Base-by-base conservation (phyloP, 73 alveolate species). In the Effrenium voratum region DNA sequence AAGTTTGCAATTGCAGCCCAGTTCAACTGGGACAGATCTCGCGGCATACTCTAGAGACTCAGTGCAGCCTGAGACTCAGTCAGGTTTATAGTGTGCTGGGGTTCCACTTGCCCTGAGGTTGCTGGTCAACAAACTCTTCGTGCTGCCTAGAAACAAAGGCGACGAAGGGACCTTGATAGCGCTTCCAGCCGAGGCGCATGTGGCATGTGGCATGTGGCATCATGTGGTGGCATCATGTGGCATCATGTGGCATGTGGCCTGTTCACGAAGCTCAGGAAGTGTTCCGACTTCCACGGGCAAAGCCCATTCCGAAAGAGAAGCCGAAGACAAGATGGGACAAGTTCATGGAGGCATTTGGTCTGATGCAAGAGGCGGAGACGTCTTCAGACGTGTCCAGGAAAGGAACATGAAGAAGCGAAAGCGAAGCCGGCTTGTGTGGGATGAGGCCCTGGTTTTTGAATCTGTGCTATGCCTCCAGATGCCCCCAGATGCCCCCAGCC, bases 151-250 rank as follows among this genome's bases (percentile, higher is more conserved):
- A n/a, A 60, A 30, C 50, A 60, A 87, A 43, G 95, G 95, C 26
- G 95, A 87, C 12, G 95, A 87, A 63, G 95, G 95, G 55, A 87
- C 95, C 13, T 41, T 87, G 95, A 85, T 87, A 30, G 26, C 95
- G 36, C 95, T 87, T 22, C 95, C 95, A 3, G 22, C 68, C 4
- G 95, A 87, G 94, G 94, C 44, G 41, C 63, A 12, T 24, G 16
- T 13, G 46, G 44, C 28, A 10, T 45, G 70, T 28, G 55, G 26
- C 46, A 28, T 32, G 41, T 22, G 32, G 0, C 34, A 34, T 15
- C n/a, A 40, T 5, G 59, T 32, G 30, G n/a, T 40, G 87, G 36
- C 40, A 57, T 2, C 34, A 30, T 41, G 43, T 13, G 60, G 40
- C 15, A 5, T 28, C n/a, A n/a, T n/a, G n/a, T n/a, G n/a, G n/a